These are phyloP conservation scores for Microdochium bolleyi DNA, from an alignment of 2,329 filamentous ascomycete species.

Conservation along the genomic window DNA sequence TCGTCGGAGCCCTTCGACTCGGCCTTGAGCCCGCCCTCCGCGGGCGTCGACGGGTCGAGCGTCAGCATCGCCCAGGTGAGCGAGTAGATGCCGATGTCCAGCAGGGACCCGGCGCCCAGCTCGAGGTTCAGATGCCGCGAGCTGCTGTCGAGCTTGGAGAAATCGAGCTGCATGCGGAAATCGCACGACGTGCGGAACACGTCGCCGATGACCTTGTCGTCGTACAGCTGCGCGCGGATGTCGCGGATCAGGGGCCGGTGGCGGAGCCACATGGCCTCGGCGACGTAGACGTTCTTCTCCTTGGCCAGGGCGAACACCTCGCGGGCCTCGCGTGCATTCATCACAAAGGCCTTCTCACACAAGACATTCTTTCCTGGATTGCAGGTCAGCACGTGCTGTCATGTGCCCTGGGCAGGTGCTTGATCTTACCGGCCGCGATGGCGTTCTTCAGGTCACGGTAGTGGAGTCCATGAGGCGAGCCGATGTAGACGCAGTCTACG, in stretches of 20 bases:
- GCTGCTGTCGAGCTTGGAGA: conserved; percentile 17
- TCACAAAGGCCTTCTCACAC: conserved; percentile 35
- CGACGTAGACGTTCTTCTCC: conserved; percentile 30
- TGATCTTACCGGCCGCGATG: conserved; percentile 24
- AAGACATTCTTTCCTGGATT: conserved; percentile 27
- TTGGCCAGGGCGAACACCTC: conserved; percentile 30
- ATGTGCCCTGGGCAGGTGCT: too few relatives aligned
- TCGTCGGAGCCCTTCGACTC: neutral
- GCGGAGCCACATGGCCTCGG: conserved; percentile 38
- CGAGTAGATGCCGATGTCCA: conserved; percentile 36
- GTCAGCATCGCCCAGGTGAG: conserved; percentile 29
- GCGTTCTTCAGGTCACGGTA: conserved; percentile 32
- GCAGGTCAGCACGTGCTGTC: too few relatives aligned
- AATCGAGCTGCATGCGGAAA: conserved; percentile 26
- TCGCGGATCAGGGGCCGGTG: conserved; percentile 28
- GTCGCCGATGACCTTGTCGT: conserved; percentile 29
- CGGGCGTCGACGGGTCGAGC: conserved; percentile 19
- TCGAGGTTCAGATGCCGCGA: conserved; percentile 26
- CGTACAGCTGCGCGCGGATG: conserved; percentile 25
- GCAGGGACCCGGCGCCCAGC: conserved; percentile 31
- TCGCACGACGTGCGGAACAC: conserved; percentile 29
- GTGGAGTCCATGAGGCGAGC: conserved; percentile 35
- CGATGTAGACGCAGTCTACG: conserved; percentile 37
- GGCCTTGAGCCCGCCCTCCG: conserved; percentile 5
- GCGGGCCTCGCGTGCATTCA: conserved; percentile 28